These are phyloP conservation scores for Penicillium sp. DNA, from an alignment of 2,329 filamentous ascomycete genomes.

Conservation along the genomic window DNA sequence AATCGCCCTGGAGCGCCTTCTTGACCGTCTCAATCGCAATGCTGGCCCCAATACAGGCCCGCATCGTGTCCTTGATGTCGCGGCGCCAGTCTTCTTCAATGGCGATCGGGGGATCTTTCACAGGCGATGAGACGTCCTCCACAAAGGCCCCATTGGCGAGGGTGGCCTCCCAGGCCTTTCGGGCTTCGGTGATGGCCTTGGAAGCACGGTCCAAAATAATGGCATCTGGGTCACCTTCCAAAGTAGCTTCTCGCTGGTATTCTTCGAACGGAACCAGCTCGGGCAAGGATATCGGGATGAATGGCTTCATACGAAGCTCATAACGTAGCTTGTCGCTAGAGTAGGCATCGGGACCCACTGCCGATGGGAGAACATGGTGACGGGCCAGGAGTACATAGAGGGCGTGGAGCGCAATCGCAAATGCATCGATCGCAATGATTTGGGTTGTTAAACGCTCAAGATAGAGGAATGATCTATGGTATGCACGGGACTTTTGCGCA, in stretches of 20 bases:
- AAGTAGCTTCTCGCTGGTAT: slow-evolving; percentile 53
- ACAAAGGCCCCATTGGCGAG: slow-evolving; percentile 45
- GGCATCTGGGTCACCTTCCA: slow-evolving; percentile 50
- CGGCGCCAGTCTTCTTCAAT: slow-evolving; percentile 65
- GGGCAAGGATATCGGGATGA: slow-evolving; percentile 69
- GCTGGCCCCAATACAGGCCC: slow-evolving; percentile 71
- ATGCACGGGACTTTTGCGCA: slow-evolving; percentile 37
- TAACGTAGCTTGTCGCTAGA: slow-evolving; percentile 71
- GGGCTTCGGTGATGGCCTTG: slow-evolving; percentile 44
- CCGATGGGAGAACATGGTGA: slow-evolving; percentile 53
- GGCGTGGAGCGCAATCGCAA: slow-evolving; percentile 56
- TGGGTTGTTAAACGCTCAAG: slow-evolving; percentile 66
- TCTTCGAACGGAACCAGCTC: slow-evolving; percentile 67
- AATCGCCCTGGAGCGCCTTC: slow-evolving; percentile 54
- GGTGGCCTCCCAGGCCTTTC: slow-evolving; percentile 49
- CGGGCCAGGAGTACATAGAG: slow-evolving; percentile 70
- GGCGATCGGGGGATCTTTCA: slow-evolving; percentile 42
- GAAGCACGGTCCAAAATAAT: slow-evolving; percentile 46
- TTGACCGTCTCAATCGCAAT: slow-evolving; percentile 65
- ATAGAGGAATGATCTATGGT: slow-evolving; percentile 52
- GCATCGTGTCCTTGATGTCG: slow-evolving; percentile 63
- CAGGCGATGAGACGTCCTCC: slow-evolving; percentile 19
- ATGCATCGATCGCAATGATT: slow-evolving; percentile 62
- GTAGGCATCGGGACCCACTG: slow-evolving; percentile 62
- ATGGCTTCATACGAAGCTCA: slow-evolving; percentile 85